Conservation (phyloP, 1,139 yeast species). For the Geotrichum reessii region DNA sequence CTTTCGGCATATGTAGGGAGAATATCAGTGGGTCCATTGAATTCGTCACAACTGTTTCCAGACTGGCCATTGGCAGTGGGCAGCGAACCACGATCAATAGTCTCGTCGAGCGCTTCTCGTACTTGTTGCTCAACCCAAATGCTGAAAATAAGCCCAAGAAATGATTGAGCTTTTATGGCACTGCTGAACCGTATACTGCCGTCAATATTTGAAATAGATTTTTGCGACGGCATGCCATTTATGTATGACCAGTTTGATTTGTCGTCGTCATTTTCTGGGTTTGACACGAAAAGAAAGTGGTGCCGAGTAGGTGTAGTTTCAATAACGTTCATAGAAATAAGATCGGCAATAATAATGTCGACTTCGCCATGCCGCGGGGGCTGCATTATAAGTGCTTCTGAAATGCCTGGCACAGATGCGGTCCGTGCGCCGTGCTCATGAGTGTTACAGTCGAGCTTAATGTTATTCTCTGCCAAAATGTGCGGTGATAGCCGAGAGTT, state of each 20-base stretch:
- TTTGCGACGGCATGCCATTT: background rate
- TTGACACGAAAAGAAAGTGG: background rate
- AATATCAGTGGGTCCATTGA: background rate
- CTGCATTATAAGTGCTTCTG: background rate
- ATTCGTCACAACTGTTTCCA: background rate
- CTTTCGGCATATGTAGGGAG: conserved; percentile 4
- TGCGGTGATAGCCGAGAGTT: background rate
- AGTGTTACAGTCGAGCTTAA: background rate
- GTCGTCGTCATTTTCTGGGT: background rate
- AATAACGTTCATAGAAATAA: background rate
- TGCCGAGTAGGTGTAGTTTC: background rate
- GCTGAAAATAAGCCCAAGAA: conserved; percentile 1
- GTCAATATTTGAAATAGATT: background rate
- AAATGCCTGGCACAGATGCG: background rate
- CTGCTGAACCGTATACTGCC: conserved; percentile 2
- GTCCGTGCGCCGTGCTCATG: background rate
- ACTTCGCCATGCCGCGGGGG: background rate
- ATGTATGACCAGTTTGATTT: background rate
- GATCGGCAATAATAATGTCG: conserved; percentile 1
- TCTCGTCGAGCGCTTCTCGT: conserved; percentile 1
- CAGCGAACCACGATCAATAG: background rate
- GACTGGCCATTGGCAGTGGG: background rate
- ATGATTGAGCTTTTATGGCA: background rate
- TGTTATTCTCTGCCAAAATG: background rate
- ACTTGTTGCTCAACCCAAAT: conserved; percentile 9